Evolutionary conservation across 2,329 filamentous ascomycete species (phyloP), one percentile per base, ranked within the genome.

Genomic region (Eutypa lata): DNA sequence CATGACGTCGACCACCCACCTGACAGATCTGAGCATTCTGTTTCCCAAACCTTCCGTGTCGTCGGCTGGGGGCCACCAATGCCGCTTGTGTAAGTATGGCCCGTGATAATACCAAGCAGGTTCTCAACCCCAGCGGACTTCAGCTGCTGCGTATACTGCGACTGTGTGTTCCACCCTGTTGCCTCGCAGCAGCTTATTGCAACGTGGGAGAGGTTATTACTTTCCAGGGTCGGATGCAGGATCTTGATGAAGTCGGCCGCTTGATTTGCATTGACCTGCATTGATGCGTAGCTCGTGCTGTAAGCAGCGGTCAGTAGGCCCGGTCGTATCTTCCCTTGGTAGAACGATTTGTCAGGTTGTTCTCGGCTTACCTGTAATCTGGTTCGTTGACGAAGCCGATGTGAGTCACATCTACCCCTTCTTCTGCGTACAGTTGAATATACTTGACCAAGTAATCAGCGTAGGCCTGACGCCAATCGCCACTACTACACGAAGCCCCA

Each of bases 201-300:
- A 31, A 50, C 47, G 19, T 53, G 47, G 14, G 48, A 52, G 35
- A 66, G 55, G 42, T 59, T 61, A 7, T 55, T 53, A 18, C 59
- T 50, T 33, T 57, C 64, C 46, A 79, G 68, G 2, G 73, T 74
- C 18, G 71, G 67, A 48, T 71, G 68, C 43, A 82, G 69, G n/a
- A 77, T 68, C 52, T 68, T 64, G 65, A 82, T 76, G 63, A 82
- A 80, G 40, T 77, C 73, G 45, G 74, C 77, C 3, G 77, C 77
- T 66, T 80, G 69, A 16, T 67, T 70, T 49, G 73, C 74, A 31
- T 71, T 65, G 8, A 72, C 75, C 31, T 68, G 66, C 77, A 81
- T 81, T 6, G 69, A 72, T 11, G 77, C 76, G 56, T 78, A 76
- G 26, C 42, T 57, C 40, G 51, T 54, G 24, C 48, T 50, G 21